Percentiles rank a stretch among this genome's conserved stretches.
phyloP scores from a whole-genome alignment of 345 rosid species.

The Arabidopsis suecica region DNA sequence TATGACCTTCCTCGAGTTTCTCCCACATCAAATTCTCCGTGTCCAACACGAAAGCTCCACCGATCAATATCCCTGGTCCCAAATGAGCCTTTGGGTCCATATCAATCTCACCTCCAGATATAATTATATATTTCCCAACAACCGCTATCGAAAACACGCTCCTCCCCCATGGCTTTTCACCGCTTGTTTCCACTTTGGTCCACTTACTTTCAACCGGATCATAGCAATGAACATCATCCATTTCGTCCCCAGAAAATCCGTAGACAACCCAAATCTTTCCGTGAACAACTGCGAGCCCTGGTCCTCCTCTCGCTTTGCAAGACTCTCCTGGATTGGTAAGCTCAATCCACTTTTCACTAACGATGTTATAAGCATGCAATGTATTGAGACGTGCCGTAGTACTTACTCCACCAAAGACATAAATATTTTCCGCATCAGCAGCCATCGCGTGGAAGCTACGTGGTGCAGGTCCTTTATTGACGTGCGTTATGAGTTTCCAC shows the following conservation, averaged over 20 bases:
- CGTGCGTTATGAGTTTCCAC: conserved; percentile 37
- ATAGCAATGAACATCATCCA: conserved; percentile 34
- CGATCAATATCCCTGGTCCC: conserved; percentile 22
- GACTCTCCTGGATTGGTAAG: conserved; percentile 25
- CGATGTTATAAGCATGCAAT: conserved; percentile 13
- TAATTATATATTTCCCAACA: conserved; percentile 14
- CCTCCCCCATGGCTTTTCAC: conserved; percentile 27
- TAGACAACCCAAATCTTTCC: conserved; percentile 36
- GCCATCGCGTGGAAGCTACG: conserved; percentile 39
- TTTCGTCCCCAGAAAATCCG: conserved; percentile 19
- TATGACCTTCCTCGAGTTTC: conserved; percentile 37
- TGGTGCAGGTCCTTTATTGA: conserved; percentile 25
- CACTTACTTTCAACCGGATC: conserved; percentile 15
- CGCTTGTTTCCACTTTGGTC: conserved; percentile 25
- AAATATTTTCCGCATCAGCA: conserved; percentile 32
- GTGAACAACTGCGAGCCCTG: conserved; percentile 15
- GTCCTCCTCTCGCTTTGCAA: conserved; percentile 28
- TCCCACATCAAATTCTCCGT: conserved; percentile 28
- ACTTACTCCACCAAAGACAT: conserved; percentile 31
- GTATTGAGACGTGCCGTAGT: conserved; percentile 11
- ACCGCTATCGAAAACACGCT: conserved; percentile 30
- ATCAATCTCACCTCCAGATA: conserved; percentile 27
- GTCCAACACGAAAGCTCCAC: conserved; percentile 24
- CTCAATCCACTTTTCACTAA: conserved; percentile 2
- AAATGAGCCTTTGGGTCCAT: conserved; percentile 31